These are phyloP conservation scores for Sporothrix protearum DNA, from an alignment of 2,329 filamentous ascomycete species.

Conservation along the genomic window DNA sequence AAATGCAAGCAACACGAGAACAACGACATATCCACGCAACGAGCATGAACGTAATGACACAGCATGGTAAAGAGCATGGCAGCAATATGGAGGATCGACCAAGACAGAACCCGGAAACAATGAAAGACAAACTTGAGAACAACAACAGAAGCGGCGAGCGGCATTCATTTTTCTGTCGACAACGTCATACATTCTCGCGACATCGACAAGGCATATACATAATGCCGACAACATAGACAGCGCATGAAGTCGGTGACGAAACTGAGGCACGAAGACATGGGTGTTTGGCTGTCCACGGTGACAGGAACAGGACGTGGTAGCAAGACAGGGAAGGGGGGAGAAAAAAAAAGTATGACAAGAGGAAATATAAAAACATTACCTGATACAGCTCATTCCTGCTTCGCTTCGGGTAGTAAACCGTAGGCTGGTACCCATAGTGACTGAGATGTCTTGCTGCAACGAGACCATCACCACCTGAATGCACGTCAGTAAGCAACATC, in stretches of 20 bases:
- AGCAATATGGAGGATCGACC: neutral
- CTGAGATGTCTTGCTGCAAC: constrained; percentile 88
- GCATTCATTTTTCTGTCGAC: neutral
- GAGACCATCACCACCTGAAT: constrained; percentile 82
- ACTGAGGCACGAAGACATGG: neutral
- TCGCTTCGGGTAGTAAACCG: constrained; percentile 89
- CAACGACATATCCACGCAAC: neutral
- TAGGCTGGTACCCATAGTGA: constrained; percentile 87
- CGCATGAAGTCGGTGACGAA: neutral
- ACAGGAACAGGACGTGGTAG: neutral
- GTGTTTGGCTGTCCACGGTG: neutral
- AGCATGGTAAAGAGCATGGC: neutral
- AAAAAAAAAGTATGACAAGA: neutral
- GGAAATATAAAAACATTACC: constrained; percentile 43
- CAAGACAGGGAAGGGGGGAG: neutral
- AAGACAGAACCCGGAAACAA: neutral
- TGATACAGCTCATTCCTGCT: constrained; percentile 87
- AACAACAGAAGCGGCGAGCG: neutral
- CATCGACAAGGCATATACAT: neutral
- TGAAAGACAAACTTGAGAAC: neutral
- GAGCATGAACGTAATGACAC: neutral
- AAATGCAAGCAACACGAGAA: neutral
- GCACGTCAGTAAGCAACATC: neutral
- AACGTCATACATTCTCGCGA: neutral
- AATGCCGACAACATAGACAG: neutral